Base-by-base conservation (phyloP, 257 asterid species). In the Verbena officinalis region DNA sequence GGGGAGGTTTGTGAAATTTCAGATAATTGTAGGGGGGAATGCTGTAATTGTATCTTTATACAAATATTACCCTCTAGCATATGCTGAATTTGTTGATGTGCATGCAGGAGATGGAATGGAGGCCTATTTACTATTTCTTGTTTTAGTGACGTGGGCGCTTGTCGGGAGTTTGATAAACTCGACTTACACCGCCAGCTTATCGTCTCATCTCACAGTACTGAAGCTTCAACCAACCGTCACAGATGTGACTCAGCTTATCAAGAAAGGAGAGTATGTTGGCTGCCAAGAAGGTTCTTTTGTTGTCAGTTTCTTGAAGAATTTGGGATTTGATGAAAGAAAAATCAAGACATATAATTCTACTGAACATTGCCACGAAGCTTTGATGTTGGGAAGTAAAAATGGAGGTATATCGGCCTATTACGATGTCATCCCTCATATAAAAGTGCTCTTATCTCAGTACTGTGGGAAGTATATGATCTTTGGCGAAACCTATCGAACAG, bases 231-330 rank as follows among this genome's bases (percentile, higher is more conserved):
- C 82, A 10, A 51, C 70, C n/a, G 53, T 77, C 1, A 75, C 77
- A 2, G 69, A 81, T 31, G 75, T 74, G 55, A 39, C 11, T 1
- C 40, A 36, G 11, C 40, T 36, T 36, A 36, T 36, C 40, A 36
- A 36, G 40, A 36, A 59, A 15, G 70, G 75, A 51, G 64, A 67
- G 14, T 59, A 62, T 44, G 80, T 84, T 13, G 91, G 91, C 45
- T 77, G 67, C 43, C 80, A 75, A 57, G 65, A 81, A 49, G 91
- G 91, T 44, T 84, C 91, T 2, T 81, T 81, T 65, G 69, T 84
- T 45, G 31, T 45, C 3, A 55, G 23, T 19, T 62, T 58, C 73
- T 71, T 84, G 67, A 20, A 51, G 16, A 45, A 36, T 2, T 17
- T 62, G 51, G 75, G 72, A 15, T 84, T 81, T 62, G 50, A 67